Percentiles rank a stretch among this genome's conserved stretches.
These are phyloP conservation scores for Phytopythium ostracodes DNA, from an alignment of 352 stramenopile species.

Conservation along the genomic window DNA sequence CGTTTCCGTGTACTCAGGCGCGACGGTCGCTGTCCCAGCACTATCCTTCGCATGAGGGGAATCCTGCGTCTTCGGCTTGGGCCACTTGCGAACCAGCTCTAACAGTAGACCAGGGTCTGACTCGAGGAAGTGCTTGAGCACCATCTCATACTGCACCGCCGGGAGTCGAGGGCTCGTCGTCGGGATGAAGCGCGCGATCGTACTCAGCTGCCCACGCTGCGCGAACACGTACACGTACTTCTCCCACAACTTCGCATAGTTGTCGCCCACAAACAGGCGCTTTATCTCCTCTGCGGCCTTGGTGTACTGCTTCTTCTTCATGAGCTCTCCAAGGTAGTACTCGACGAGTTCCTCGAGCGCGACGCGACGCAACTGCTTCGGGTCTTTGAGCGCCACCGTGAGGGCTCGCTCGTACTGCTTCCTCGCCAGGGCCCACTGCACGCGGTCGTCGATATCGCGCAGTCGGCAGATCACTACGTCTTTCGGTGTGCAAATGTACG, in stretches of 20 bases:
- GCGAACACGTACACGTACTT: conserved; percentile 88
- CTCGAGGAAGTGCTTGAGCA: conserved; percentile 81
- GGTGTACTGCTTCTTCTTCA: conserved; percentile 72
- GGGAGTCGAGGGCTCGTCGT: conserved; percentile 66
- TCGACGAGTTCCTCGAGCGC: conserved; percentile 66
- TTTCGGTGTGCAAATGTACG: conserved; percentile 82
- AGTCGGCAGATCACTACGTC: conserved; percentile 83
- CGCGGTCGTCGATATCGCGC: conserved; percentile 73
- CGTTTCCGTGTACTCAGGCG: conserved; percentile 72
- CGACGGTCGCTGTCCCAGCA: conserved; percentile 13
- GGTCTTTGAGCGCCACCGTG: conserved; percentile 58
- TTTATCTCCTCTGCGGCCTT: conserved; percentile 71
- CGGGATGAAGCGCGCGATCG: conserved; percentile 71
- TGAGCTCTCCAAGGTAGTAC: conserved; percentile 66
- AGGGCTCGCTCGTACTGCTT: conserved; percentile 64
- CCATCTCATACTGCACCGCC: conserved; percentile 79
- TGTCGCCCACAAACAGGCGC: conserved; percentile 61
- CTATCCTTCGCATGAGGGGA: conserved; percentile 13
- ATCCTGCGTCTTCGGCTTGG: conserved; percentile 58
- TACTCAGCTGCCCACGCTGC: conserved; percentile 64
- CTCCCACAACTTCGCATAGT: conserved; percentile 69
- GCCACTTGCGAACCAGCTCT: conserved; percentile 81
- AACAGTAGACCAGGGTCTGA: conserved; percentile 72
- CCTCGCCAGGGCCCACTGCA: conserved; percentile 57
- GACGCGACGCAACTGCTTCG: conserved; percentile 46